Evolutionary conservation across 768 basidiomycete genomes (phyloP), one percentile per base, ranked within the genome.

Genomic region (Tulasnella sp.): DNA sequence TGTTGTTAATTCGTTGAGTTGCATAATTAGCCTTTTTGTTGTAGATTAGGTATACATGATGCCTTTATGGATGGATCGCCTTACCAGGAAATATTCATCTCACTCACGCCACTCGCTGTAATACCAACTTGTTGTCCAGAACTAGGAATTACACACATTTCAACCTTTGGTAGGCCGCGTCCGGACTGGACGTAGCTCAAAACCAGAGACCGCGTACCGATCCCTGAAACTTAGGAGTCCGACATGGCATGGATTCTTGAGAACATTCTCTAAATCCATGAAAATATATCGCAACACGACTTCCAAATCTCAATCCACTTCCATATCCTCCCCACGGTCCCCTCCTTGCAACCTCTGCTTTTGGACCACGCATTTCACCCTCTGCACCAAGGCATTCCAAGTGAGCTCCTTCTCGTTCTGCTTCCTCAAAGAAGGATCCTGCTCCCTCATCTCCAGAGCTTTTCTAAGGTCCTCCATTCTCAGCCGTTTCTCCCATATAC

Each of bases 401-500:
- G n/a, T 28, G 12, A 58, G 76, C 44, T 78, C 41, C 8, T 28
- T 8, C 46, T 75, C 74, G n/a, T 75, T 75, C 22, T 44, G 41
- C 22, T 28, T 48, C 41, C 24, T 42, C 40, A 28, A 44, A 16
- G 74, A 31, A 6, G 46, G 40, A 31, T 75, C 14, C 7, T 75
- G 40, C 37, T 73, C 22, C 12, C 64, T 79, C 75, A 78, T 69
- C 28, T 82, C 81, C 20, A 84, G 85, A 8, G 87, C 88, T 22
- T 81, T 83, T 84, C 90, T 89, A 18, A 91, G 82, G 82, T 91
- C 89, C 18, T 87, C 86, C 54, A 88, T 85, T 22, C 90, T 87
- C 41, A 91, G 81, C 44, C 91, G 86, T 1, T 86, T 85, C 60
- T 90, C 91, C 91, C 91, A 91, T 40, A 92, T 92, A 80, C 90